These are phyloP conservation scores for Amylostereum areolatum DNA, from an alignment of 1,284 basidiomycete species.

Conservation along the genomic window DNA sequence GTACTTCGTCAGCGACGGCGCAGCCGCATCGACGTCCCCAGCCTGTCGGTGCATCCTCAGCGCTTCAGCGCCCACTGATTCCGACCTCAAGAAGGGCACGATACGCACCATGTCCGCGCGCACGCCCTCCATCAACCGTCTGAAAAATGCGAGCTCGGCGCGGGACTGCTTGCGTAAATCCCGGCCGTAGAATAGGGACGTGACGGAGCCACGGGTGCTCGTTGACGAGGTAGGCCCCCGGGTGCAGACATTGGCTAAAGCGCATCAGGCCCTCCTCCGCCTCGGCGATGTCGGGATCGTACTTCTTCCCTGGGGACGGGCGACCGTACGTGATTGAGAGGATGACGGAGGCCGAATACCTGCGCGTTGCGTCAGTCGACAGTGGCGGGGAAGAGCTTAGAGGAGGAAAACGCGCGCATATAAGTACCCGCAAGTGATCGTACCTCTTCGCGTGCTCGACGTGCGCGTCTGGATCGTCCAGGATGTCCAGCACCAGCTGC, in stretches of 20 bases:
- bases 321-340: conserved; percentile 65
- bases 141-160: conserved; percentile 54
- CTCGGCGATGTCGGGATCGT: conserved; percentile 50
- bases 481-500: conserved; percentile 45
- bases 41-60: conserved; percentile 19
- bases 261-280: conserved; percentile 43
- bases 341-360: conserved; percentile 59
- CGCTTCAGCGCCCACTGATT: neutral
- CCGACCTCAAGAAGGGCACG: too few relatives aligned
- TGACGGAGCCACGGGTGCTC: conserved; percentile 47
- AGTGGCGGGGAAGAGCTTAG: neutral
- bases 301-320: conserved; percentile 36
- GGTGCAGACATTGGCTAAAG: conserved; percentile 43
- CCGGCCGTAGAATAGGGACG: conserved; percentile 54
- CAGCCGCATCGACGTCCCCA: conserved; percentile 23
- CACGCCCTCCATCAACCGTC: conserved; percentile 39
- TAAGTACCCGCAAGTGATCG: neutral
- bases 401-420: neutral
- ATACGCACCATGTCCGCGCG: conserved; percentile 38
- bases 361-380: conserved; percentile 16
- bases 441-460: conserved; percentile 48
- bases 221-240: conserved; percentile 56
- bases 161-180: conserved; percentile 44
- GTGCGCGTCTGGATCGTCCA: conserved; percentile 41
- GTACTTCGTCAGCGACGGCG: conserved; percentile 48